A percentile compares a stretch with the other conserved stretches of the same genome.
These are phyloP conservation scores for Thraustochytrium sp. DNA, from an alignment of 352 stramenopile species.

Conservation along the genomic window DNA sequence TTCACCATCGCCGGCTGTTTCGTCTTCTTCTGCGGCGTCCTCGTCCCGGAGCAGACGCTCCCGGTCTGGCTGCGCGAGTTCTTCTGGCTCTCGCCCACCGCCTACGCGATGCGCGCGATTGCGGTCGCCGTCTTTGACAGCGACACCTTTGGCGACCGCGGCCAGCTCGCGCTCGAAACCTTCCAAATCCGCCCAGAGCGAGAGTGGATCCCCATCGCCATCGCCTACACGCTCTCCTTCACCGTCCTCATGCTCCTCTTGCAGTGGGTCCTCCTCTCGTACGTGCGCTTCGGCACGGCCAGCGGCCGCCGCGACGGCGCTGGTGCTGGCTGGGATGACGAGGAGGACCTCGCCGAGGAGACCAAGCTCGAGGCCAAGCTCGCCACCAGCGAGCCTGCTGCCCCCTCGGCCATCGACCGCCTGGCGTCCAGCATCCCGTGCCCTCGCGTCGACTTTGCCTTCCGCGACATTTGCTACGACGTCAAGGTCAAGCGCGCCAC, in stretches of 20 bases:
- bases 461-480: not conserved
- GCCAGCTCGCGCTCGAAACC: not conserved
- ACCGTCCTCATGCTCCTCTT: not conserved
- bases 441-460: no score
- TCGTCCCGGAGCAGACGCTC: not conserved
- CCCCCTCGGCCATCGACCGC: no score
- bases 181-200: not conserved
- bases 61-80: not conserved
- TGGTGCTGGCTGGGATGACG: no score
- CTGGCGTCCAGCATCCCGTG: no score
- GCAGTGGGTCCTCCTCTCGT: not conserved
- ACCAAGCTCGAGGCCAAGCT: no score
- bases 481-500: not conserved
- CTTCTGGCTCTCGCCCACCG: not conserved
- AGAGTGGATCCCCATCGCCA: not conserved
- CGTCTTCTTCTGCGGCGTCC: not conserved
- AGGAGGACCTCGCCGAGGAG: no score
- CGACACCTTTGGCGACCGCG: not conserved
- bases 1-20: not conserved
- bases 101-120: not conserved
- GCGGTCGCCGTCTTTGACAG: not conserved
- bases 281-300: not conserved
- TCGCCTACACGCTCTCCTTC: not conserved
- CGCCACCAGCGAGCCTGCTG: no score
- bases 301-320: no score